These are phyloP conservation scores for Apiospora saccharicola DNA, from an alignment of 2,329 filamentous ascomycete genomes.

Conservation along the genomic window DNA sequence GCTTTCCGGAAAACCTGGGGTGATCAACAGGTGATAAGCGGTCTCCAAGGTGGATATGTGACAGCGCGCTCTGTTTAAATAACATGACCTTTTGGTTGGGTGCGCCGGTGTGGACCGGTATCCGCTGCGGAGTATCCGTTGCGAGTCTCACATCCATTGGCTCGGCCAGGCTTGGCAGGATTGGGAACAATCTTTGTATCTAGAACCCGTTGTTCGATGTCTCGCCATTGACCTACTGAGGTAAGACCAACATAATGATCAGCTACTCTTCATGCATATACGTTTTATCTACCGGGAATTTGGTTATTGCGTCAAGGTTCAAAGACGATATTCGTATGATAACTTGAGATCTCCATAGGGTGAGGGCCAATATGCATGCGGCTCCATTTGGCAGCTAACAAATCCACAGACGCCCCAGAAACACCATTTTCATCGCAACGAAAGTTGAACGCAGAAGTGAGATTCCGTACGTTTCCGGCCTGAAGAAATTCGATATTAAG, in stretches of 20 bases:
- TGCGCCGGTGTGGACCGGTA: not conserved
- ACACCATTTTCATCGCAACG: not conserved
- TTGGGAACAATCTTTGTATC: not conserved
- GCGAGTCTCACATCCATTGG: not conserved
- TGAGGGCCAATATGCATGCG: not conserved
- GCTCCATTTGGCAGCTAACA: not conserved
- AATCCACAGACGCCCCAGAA: not conserved
- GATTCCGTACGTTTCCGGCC: not conserved
- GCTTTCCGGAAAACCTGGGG: not conserved
- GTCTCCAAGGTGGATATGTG: not conserved
- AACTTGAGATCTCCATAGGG: not conserved
- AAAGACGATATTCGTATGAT: not conserved
- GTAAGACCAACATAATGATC: not conserved
- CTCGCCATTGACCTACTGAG: not conserved
- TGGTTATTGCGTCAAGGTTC: not conserved
- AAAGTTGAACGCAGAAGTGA: not conserved
- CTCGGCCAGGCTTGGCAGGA: not conserved
- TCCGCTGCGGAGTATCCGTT: not conserved
- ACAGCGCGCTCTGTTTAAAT: too few species aligned
- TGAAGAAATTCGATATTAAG: not conserved
- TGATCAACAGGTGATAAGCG: slow-evolving; percentile 1
- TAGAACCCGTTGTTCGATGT: not conserved
- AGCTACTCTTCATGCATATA: not conserved
- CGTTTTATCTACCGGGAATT: not conserved
- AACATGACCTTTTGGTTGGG: not conserved